A percentile compares a stretch with the other conserved stretches of the same genome.
These are phyloP conservation scores for Cercophora newfieldiana DNA, from an alignment of 495 filamentous ascomycete species.

Conservation along the genomic window DNA sequence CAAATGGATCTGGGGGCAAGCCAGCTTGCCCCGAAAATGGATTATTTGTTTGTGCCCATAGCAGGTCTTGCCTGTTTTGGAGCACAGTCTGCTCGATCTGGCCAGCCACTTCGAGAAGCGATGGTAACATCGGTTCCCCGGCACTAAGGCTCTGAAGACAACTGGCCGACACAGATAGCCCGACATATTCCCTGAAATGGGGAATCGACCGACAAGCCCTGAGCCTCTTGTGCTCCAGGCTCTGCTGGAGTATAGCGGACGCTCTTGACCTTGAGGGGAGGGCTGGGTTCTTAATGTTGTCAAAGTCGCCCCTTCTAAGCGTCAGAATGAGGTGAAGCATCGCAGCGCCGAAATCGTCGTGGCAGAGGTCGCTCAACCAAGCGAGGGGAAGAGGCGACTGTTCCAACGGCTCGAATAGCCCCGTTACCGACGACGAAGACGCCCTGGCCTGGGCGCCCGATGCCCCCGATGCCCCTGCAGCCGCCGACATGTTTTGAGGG, in stretches of 20 bases:
- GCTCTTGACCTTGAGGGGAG: slow-evolving; percentile 8
- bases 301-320: slow-evolving; percentile 15
- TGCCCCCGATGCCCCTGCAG: neutral
- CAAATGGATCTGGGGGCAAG: slow-evolving; percentile 10
- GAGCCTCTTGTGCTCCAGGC: slow-evolving; percentile 12
- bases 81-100: slow-evolving; percentile 26
- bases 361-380: slow-evolving; percentile 28
- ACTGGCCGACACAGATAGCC: slow-evolving; percentile 16
- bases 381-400: neutral
- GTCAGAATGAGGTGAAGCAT: slow-evolving; percentile 24
- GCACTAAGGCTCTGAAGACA: slow-evolving; percentile 17
- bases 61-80: slow-evolving; percentile 14
- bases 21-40: slow-evolving; percentile 13
- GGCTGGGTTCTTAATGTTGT: slow-evolving; percentile 4
- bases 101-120: slow-evolving; percentile 23
- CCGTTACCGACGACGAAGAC: neutral
- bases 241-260: slow-evolving; percentile 16
- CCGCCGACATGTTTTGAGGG: neutral
- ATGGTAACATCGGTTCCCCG: slow-evolving; percentile 17
- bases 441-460: slow-evolving; percentile 6
- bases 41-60: slow-evolving; percentile 9
- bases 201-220: slow-evolving; percentile 22
- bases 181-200: slow-evolving; percentile 24
- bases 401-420: neutral
- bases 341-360: slow-evolving; percentile 30